Evolutionary conservation across 179 eudicot genomes (phyloP).

Genomic region (Nepenthes alata): DNA sequence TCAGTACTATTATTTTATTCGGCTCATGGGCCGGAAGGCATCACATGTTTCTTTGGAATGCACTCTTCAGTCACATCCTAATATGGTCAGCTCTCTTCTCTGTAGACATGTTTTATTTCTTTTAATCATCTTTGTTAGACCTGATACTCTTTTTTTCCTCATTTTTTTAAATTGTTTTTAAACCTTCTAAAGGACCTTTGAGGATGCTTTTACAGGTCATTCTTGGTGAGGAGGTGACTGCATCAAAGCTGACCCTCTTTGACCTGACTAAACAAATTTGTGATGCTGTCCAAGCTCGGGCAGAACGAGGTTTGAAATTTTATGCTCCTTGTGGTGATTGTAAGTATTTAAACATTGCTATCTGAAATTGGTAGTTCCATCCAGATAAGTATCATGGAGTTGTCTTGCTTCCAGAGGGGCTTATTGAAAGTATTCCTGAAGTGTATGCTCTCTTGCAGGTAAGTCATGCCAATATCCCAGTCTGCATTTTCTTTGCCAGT

Average conservation of each 20-base stretch:
- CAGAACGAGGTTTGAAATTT: constrained; percentile 54
- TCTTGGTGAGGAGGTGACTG: constrained; percentile 93
- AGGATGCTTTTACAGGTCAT: constrained; percentile 41
- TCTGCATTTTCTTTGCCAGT: background rate
- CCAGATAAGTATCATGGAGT: constrained; percentile 93
- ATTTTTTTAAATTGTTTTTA: background rate
- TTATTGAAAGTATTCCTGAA: constrained; percentile 97
- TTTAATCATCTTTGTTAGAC: background rate
- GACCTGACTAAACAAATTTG: constrained; percentile 85
- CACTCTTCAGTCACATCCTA: constrained; percentile 97
- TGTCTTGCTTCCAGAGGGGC: constrained; percentile 91
- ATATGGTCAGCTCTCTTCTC: constrained; percentile 49
- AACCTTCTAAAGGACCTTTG: background rate
- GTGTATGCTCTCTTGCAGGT: constrained; percentile 91
- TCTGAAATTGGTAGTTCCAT: constrained; percentile 13
- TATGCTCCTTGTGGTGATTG: constrained; percentile 1
- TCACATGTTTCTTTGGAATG: constrained; percentile 97
- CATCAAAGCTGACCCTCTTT: constrained; percentile 84
- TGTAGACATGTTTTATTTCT: background rate
- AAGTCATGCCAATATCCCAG: constrained; percentile 3
- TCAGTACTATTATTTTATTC: constrained; percentile 89
- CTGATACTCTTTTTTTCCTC: background rate
- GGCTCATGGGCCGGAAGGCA: constrained; percentile 97
- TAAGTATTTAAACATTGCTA: background rate
- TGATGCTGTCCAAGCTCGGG: constrained; percentile 95